Evolutionary conservation across 768 basidiomycete genomes (phyloP).

Genomic region (Leccinum uliginosum): DNA sequence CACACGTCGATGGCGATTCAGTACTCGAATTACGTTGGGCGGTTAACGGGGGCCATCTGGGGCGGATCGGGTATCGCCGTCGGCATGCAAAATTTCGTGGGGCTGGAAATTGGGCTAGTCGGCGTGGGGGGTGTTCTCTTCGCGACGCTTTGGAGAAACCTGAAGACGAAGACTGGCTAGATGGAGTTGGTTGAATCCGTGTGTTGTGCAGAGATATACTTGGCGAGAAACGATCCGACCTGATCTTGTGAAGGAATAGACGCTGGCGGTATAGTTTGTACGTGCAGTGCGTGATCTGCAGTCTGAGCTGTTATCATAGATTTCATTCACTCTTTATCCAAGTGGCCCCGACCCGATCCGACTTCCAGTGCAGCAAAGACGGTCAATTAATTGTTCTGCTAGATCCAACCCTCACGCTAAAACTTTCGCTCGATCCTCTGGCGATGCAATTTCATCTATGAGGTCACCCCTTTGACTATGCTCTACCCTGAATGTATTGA

Average conservation of each 20-base stretch:
- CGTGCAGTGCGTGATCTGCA: not conserved
- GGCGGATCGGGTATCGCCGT: not conserved
- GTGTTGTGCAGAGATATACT: not conserved
- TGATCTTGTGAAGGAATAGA: not conserved
- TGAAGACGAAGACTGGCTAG: not conserved
- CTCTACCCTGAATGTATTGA: too few relatives aligned
- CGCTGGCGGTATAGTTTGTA: not conserved
- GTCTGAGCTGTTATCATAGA: not conserved
- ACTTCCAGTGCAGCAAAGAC: not conserved
- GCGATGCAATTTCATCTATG: too few relatives aligned
- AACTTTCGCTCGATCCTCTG: too few relatives aligned
- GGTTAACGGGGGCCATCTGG: not conserved
- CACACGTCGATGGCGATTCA: too few relatives aligned
- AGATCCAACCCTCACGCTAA: too few relatives aligned
- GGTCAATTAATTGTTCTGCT: too few relatives aligned
- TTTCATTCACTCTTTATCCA: not conserved
- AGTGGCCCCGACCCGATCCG: not conserved
- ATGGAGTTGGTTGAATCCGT: not conserved
- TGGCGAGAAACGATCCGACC: not conserved
- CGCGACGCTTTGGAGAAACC: not conserved
- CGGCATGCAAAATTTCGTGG: not conserved
- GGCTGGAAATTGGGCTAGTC: not conserved
- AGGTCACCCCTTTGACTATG: too few relatives aligned
- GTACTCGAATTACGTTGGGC: constrained; percentile 19
- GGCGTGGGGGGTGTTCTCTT: not conserved